A percentile compares a stretch with the other conserved stretches of the same genome.
Conservation (phyloP, 1,284 basidiomycete genomes). For the Apiotrichum brassicae region DNA sequence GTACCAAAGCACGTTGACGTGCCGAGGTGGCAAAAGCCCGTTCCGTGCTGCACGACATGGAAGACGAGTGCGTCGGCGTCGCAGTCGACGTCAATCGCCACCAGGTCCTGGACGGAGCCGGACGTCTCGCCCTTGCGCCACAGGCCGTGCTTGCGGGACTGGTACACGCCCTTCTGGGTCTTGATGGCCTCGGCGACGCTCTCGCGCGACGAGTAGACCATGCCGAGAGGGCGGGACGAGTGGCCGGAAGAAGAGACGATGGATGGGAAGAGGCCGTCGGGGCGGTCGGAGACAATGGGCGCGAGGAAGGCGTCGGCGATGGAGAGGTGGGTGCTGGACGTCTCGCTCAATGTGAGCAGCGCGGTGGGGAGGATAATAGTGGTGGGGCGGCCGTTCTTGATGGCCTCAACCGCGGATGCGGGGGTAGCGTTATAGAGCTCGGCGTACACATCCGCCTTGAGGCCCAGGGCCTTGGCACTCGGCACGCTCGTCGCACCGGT, state of each 20-base stretch:
- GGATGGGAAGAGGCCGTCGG: slow-evolving; percentile 89
- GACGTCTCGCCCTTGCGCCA: slow-evolving; percentile 98
- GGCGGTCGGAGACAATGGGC: slow-evolving; percentile 73
- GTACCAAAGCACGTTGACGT: slow-evolving; percentile 71
- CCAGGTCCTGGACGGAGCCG: slow-evolving; percentile 83
- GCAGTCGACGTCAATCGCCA: slow-evolving; percentile 81
- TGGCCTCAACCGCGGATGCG: slow-evolving; percentile 51
- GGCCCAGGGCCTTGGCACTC: slow-evolving; percentile 64
- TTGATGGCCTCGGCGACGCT: slow-evolving; percentile 81
- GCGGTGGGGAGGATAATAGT: slow-evolving; percentile 68
- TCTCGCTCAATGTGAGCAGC: slow-evolving; percentile 57
- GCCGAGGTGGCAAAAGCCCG: slow-evolving; percentile 90
- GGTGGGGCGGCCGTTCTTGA: slow-evolving; percentile 62
- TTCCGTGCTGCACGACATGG: slow-evolving; percentile 80
- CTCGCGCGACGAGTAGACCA: slow-evolving; percentile 92
- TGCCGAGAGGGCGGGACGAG: slow-evolving; percentile 72
- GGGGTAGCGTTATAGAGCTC: slow-evolving; percentile 49
- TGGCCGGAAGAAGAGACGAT: slow-evolving; percentile 68
- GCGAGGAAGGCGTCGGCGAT: slow-evolving; percentile 82
- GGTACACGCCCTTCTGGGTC: slow-evolving; percentile 89
- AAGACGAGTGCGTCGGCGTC: slow-evolving; percentile 91
- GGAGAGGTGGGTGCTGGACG: slow-evolving; percentile 59
- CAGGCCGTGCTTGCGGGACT: slow-evolving; percentile 89
- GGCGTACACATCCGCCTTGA: slow-evolving; percentile 62
- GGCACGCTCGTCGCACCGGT: slow-evolving; percentile 35